Evolutionary conservation across 768 basidiomycete species (phyloP).

Genomic region (Chalciporus sphaerocephalus): DNA sequence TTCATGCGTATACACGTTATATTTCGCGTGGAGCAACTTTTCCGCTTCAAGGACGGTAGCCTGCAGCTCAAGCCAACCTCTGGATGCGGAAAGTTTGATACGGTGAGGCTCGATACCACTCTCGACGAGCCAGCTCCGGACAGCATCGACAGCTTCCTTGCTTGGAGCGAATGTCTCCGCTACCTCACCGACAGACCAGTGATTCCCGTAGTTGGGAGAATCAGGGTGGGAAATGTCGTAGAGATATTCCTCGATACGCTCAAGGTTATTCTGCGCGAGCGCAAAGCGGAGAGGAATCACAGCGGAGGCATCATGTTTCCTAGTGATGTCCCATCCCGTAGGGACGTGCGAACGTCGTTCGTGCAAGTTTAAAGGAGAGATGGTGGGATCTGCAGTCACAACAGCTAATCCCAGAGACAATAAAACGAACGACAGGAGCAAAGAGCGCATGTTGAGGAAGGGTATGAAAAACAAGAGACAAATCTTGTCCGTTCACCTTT

Average conservation of each 20-base stretch:
- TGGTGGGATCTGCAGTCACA: not conserved
- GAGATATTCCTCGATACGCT: constrained; percentile 39
- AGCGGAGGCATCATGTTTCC: constrained; percentile 29
- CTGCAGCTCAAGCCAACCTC: constrained; percentile 40
- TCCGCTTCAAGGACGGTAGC: constrained; percentile 43
- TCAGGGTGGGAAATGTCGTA: constrained; percentile 41
- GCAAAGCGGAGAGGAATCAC: constrained; percentile 44
- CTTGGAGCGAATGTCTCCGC: constrained; percentile 42
- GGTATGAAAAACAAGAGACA: not conserved
- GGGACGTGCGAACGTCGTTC: constrained; percentile 36
- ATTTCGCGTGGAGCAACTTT: constrained; percentile 38
- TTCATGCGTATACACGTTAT: constrained; percentile 38
- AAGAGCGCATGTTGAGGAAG: constrained; percentile 13
- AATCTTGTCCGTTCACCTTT: not conserved
- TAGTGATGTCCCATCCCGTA: constrained; percentile 34
- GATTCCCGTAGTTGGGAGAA: constrained; percentile 43
- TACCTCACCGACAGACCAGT: constrained; percentile 40
- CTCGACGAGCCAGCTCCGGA: constrained; percentile 39
- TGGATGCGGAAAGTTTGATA: constrained; percentile 30
- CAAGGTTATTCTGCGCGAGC: constrained; percentile 39
- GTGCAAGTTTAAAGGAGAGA: constrained; percentile 10
- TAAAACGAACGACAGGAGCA: constrained; percentile 22
- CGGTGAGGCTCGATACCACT: constrained; percentile 36
- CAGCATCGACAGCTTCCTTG: constrained; percentile 32
- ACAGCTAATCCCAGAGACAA: constrained; percentile 16